Conservation (phyloP, 2,329 filamentous ascomycete species). For the Colletotrichum sp. region DNA sequence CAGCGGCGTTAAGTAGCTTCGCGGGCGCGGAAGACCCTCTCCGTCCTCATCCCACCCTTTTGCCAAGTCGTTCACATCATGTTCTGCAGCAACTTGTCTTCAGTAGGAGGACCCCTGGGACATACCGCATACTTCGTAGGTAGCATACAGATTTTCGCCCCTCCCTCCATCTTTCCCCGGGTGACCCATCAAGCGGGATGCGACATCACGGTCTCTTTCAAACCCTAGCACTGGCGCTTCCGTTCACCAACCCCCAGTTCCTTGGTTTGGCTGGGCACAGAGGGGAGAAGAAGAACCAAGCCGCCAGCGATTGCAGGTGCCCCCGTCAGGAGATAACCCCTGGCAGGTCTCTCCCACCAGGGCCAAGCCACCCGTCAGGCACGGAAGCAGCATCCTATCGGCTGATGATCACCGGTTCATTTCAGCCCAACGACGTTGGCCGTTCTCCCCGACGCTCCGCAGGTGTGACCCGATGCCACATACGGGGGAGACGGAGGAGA, state of each 20-base stretch:
- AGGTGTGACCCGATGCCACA: neutral
- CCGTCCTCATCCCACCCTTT: neutral
- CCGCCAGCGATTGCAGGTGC: neutral
- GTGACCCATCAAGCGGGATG: slow-evolving; percentile 11
- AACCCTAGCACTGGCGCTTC: neutral
- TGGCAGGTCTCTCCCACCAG: neutral
- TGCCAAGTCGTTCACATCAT: neutral
- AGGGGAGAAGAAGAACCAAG: neutral
- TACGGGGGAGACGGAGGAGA: neutral
- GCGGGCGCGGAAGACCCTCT: neutral
- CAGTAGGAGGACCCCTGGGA: neutral
- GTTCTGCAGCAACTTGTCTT: neutral
- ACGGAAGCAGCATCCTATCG: neutral
- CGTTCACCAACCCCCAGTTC: neutral
- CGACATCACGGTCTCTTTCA: neutral
- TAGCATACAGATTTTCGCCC: neutral
- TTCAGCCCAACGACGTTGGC: slow-evolving; percentile 13
- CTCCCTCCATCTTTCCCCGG: neutral
- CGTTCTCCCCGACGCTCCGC: neutral
- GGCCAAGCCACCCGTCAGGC: neutral
- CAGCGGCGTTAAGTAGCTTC: neutral
- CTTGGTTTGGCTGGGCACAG: neutral
- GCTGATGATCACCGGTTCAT: slow-evolving; percentile 13
- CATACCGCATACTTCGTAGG: neutral
- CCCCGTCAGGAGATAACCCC: neutral